A percentile compares a stretch with the other conserved stretches of the same genome.
Evolutionary conservation across 1,284 basidiomycete species (phyloP).

Genomic region (Puccinia polysora): DNA sequence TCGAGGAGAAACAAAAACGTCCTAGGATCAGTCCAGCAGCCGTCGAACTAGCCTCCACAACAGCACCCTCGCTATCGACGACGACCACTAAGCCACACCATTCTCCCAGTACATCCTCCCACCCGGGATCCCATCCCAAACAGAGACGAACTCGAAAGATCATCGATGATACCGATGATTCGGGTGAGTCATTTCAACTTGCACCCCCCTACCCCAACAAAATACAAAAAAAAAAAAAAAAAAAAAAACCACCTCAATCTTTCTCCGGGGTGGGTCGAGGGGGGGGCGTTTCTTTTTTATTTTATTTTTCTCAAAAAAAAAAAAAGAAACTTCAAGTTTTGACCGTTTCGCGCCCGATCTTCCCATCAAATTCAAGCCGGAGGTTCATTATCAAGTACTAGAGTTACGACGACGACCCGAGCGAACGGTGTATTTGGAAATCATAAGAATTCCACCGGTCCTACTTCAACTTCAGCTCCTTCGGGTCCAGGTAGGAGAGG

Average conservation of each 20-base stretch:
- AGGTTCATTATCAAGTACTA: background rate
- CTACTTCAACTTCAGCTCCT: background rate
- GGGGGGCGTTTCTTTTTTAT: background rate
- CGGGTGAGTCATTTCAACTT: too few relatives aligned
- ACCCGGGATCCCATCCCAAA: background rate
- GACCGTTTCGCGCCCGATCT: background rate
- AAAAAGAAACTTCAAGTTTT: background rate
- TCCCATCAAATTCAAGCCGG: background rate
- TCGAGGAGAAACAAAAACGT: constrained; percentile 31
- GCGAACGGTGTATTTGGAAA: background rate
- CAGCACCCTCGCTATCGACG: constrained; percentile 1
- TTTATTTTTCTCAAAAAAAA: background rate
- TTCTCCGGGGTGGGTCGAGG: background rate
- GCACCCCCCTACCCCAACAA: too few relatives aligned
- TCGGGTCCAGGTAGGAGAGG: background rate
- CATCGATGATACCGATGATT: constrained; percentile 24
- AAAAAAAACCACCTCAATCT: too few relatives aligned
- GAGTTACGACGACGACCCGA: background rate
- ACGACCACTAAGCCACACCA: constrained; percentile 1
- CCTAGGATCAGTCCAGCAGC: constrained; percentile 16
- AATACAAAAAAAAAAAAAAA: too few relatives aligned
- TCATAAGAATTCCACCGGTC: background rate
- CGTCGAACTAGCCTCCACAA: constrained; percentile 4
- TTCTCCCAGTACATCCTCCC: background rate
- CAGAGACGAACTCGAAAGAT: constrained; percentile 16